phyloP scores from a whole-genome alignment of 805 yeast species.

The Naumovozyma dairenensis region DNA sequence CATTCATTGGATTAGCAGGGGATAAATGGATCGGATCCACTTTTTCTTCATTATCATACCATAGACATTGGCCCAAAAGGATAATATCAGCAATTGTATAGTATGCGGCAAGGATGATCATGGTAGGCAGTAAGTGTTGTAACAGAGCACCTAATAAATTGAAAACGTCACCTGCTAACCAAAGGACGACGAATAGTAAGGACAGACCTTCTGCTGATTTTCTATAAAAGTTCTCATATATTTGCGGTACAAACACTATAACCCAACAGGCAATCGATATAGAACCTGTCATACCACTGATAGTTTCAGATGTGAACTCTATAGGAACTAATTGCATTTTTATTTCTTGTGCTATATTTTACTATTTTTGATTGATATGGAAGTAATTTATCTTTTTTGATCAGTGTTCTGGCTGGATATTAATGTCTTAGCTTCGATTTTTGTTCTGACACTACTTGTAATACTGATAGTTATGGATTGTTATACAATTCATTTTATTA shows the following conservation, averaged over 20 bases:
- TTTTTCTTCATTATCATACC: slow-evolving; percentile 34
- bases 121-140: slow-evolving; percentile 88
- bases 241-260: slow-evolving; percentile 93
- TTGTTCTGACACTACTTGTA: too few species aligned
- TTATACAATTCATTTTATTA: too few species aligned
- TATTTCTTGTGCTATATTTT: too few species aligned
- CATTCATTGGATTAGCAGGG: slow-evolving; percentile 79
- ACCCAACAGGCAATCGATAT: slow-evolving; percentile 97
- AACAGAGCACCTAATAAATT: slow-evolving; percentile 84
- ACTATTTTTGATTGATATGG: too few species aligned
- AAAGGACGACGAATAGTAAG: slow-evolving; percentile 70
- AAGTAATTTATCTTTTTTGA: too few species aligned
- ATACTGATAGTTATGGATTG: too few species aligned
- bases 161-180: slow-evolving; percentile 92
- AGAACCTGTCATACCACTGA: slow-evolving; percentile 64
- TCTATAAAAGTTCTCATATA: slow-evolving; percentile 80
- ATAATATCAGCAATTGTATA: slow-evolving; percentile 87
- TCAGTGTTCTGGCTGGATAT: too few species aligned
- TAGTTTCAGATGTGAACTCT: slow-evolving; percentile 54
- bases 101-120: slow-evolving; percentile 85
- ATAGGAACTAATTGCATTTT: slow-evolving; percentile 35
- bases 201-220: slow-evolving; percentile 88
- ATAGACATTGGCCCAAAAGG: slow-evolving; percentile 70
- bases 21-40: slow-evolving; percentile 73
- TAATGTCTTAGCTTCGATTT: too few species aligned